Evolutionary conservation across 2,329 filamentous ascomycete species (phyloP), one percentile per base, ranked within the genome.

Genomic region (Ascochyta fabae): DNA sequence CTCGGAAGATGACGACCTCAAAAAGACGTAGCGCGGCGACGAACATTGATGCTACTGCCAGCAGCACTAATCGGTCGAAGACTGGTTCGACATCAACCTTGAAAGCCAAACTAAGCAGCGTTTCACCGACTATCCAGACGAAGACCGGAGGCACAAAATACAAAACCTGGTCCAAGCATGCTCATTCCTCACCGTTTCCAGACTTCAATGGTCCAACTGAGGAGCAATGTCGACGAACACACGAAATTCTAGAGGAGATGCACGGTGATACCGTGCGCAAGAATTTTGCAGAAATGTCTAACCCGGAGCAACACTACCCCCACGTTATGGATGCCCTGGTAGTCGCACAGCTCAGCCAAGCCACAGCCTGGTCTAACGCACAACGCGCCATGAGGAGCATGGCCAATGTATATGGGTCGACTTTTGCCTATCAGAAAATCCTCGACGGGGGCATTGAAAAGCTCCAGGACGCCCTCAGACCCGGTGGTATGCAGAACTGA

Each of bases 341-440:
- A 10, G 46, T 55, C n/a, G 52, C 52, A 9, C 27, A 39, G 8
- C 40, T 55, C 24, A 44, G 52, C 22, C 52, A 55, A 13, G 52
- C 52, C 7, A 55, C 52, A 22, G 44, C 39, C 27, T 55, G 52
- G 52, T 45, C 29, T 39, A 55, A 55, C 39, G 52, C 52, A 19
- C 48, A 55, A 26, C 52, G 52, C 35, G 52, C 52, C 7, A 50
- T 55, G 46, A 31, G 46, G 3, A 55, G 34, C 16, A 50, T 51
- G 46, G 41, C 48, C 24, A 41, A 34, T 2, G 42, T 22, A 5
- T 55, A 55, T n/a, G 46, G 46, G 6, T 55, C 47, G 6, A 26
- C 41, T 10, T 56, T 53, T 24, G 48, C 53, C 2, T 56, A 53
- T 13, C 23, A 56, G 0, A 31, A 42, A 15, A 56, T 56, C 16